Evolutionary conservation across 2,329 filamentous ascomycete species (phyloP), one percentile per base, ranked within the genome.

Genomic region (Colletotrichum spinosum): DNA sequence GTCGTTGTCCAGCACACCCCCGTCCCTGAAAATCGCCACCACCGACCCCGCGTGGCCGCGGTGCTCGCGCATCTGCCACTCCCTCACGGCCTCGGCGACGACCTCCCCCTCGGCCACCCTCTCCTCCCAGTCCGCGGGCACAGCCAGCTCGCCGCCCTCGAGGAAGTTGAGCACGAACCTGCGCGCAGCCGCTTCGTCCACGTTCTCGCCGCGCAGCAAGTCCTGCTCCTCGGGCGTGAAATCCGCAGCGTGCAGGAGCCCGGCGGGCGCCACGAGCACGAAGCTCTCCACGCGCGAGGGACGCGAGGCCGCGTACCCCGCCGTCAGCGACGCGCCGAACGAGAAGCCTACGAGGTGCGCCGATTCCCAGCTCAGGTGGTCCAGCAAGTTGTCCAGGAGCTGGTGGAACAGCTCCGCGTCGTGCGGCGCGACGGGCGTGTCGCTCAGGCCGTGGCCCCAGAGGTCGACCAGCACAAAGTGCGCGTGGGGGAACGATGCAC

Each of bases 361-460:
- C 15, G 72, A 67, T 0, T 69, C 10, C 84, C 84, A 86, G 0
- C 56, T 11, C 0, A 86, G 65, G 3, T 76, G 70, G 1, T 70
- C 71, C 4, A 86, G 68, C 1, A 86, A 35, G 0, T 63, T 64
- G 6, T 80, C 75, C 0, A 86, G 58, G 3, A 83, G 69, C 0
- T 13, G 13, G 50, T 83, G 79, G 60, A 87, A 86, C 1, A 86
- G 65, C 0, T 58, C 44, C 0, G 79, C 67, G 0, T 73, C 74
- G 56, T 86, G 83, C 0, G 83, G 69, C 0, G 70, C 37, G 1
- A 81, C 3, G 0, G 84, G 84, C 0, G 83, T 85, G 6, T 81
- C 80, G 35, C 75, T 80, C n/a, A 87, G 71, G 0, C 84, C 84
- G 55, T 87, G 85, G 37, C 84, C 84, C 83, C 82, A 86, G 10